phyloP scores from a whole-genome alignment of 495 filamentous ascomycete genomes.

The Clavariopsis aquatica region DNA sequence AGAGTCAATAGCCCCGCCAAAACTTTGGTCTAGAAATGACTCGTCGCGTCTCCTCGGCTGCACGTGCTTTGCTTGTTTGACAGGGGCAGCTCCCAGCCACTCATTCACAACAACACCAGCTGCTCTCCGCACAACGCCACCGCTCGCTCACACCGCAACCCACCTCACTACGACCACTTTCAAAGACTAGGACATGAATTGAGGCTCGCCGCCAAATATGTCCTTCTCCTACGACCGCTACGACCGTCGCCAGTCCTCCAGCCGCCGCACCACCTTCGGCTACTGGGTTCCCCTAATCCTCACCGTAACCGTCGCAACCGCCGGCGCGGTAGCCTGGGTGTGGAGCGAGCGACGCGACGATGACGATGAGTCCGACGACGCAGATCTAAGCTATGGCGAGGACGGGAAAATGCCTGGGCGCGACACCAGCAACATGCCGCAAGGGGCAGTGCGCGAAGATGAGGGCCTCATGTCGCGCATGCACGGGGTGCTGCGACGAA shows the following conservation, averaged over 20 bases:
- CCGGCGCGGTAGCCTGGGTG: constrained; percentile 84
- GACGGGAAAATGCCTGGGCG: constrained; percentile 39
- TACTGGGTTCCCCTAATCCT: constrained; percentile 85
- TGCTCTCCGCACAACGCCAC: constrained; percentile 12
- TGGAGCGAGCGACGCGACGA: constrained; percentile 82
- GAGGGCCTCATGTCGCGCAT: constrained; percentile 68
- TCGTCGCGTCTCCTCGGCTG: constrained; percentile 9
- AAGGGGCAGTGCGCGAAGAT: constrained; percentile 51
- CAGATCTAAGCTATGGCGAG: constrained; percentile 40
- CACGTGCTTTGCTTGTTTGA: background rate
- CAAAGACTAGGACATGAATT: constrained; percentile 33
- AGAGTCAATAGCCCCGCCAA: constrained; percentile 23
- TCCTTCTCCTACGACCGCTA: constrained; percentile 72
- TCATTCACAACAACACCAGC: constrained; percentile 20
- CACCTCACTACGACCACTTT: constrained; percentile 19
- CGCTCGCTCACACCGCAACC: constrained; percentile 4
- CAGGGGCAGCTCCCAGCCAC: constrained; percentile 30
- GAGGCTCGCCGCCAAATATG: constrained; percentile 59
- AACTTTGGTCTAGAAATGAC: constrained; percentile 16
- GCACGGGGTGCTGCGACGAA: constrained; percentile 79
- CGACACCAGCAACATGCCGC: constrained; percentile 36
- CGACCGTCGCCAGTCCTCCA: constrained; percentile 60
- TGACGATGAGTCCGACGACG: constrained; percentile 58
- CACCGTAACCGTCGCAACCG: constrained; percentile 81
- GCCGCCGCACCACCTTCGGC: constrained; percentile 67